These are phyloP conservation scores for Thermothelomyces thermophilus DNA, from an alignment of 2,329 filamentous ascomycete genomes.

Conservation along the genomic window DNA sequence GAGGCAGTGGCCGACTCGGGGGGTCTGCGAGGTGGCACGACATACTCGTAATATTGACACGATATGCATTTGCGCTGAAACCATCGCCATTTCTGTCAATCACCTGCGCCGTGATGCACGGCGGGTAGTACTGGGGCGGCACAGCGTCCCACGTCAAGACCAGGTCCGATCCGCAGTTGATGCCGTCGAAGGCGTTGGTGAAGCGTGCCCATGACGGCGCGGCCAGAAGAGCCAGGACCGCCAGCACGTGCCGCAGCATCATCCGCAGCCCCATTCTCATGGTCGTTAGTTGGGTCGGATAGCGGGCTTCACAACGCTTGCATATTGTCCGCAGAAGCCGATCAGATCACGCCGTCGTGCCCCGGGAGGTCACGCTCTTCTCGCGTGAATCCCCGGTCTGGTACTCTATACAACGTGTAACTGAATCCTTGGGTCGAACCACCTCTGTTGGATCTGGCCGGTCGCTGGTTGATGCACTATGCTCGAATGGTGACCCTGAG, in stretches of 20 bases:
- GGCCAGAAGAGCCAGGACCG: background rate
- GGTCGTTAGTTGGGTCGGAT: background rate
- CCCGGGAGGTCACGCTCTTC: no score
- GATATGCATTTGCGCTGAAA: constrained; percentile 19
- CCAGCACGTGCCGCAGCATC: background rate
- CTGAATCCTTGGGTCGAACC: background rate
- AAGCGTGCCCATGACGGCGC: constrained; percentile 17
- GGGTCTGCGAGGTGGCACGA: background rate
- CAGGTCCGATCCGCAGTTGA: constrained; percentile 19
- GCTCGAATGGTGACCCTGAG: background rate
- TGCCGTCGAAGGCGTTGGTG: constrained; percentile 24
- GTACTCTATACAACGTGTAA: background rate
- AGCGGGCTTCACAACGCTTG: background rate
- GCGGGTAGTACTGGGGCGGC: constrained; percentile 20
- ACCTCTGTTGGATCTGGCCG: background rate
- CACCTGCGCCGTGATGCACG: constrained; percentile 24
- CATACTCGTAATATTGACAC: constrained; percentile 25
- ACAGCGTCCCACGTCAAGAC: constrained; percentile 22
- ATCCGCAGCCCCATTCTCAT: constrained; percentile 1
- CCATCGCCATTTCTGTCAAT: constrained; percentile 22
- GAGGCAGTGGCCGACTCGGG: no score
- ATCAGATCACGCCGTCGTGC: no score
- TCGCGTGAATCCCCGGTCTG: no score
- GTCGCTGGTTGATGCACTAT: background rate
- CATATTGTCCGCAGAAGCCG: constrained; percentile 2